phyloP scores from a whole-genome alignment of 2,329 filamentous ascomycete species.

The Talaromyces piceae region DNA sequence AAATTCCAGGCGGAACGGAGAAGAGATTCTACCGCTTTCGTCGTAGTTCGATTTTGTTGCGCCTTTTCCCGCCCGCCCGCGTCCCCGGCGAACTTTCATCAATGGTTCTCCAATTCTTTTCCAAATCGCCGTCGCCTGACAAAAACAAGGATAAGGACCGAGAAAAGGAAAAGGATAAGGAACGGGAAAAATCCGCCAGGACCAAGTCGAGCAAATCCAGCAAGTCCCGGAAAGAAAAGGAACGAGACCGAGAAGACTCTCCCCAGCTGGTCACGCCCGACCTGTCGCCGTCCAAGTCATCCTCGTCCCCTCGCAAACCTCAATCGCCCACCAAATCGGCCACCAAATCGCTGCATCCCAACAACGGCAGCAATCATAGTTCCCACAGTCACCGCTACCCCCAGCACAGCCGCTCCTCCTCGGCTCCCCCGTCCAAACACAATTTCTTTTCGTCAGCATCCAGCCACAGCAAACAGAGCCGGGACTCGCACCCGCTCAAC shows the following conservation, averaged over 20 bases:
- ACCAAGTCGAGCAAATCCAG: constrained; percentile 1
- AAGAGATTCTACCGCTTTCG: constrained; percentile 34
- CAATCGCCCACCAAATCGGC: constrained; percentile 12
- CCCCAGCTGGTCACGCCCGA: neutral
- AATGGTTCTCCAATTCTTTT: constrained; percentile 35
- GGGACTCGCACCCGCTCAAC: constrained; percentile 79
- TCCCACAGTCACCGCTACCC: too few species aligned
- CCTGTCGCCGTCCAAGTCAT: neutral
- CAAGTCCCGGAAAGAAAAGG: too few species aligned
- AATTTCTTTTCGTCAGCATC: constrained; percentile 25
- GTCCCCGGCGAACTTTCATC: constrained; percentile 10
- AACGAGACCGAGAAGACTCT: neutral
- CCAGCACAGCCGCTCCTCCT: constrained; percentile 25
- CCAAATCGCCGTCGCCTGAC: constrained; percentile 21
- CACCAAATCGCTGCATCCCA: constrained; percentile 16
- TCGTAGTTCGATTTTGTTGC: constrained; percentile 29
- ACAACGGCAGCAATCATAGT: too few species aligned
- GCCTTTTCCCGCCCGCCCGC: constrained; percentile 14
- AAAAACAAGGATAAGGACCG: constrained; percentile 18
- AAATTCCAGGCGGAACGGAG: neutral
- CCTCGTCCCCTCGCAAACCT: constrained; percentile 10
- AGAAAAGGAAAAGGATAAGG: constrained; percentile 17
- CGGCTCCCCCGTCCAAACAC: constrained; percentile 19
- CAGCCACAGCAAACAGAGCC: constrained; percentile 43
- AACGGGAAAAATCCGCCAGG: constrained; percentile 7